Conservation (phyloP, 2,329 filamentous ascomycete genomes). For the Teratosphaeria nubilosa region DNA sequence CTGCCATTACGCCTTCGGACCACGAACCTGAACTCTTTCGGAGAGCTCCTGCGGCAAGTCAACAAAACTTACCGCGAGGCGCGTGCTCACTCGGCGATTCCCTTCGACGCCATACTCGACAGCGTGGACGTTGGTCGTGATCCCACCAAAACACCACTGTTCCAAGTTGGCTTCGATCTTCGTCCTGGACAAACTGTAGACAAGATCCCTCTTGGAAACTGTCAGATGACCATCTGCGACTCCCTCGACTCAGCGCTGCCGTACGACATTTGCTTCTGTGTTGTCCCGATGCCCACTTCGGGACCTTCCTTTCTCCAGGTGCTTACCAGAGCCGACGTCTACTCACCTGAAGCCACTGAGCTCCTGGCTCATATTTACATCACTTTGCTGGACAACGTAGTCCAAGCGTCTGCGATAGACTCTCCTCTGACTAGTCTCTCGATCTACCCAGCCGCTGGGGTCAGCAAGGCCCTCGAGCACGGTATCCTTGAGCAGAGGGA, state of each 20-base stretch:
- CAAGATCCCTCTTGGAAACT: neutral
- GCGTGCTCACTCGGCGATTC: neutral
- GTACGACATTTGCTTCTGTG: neutral
- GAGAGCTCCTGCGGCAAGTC: neutral
- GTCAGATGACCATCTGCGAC: neutral
- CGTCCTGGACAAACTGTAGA: neutral
- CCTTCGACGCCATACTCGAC: neutral
- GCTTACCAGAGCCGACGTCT: neutral
- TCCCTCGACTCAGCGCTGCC: neutral
- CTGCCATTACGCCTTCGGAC: neutral
- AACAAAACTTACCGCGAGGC: neutral
- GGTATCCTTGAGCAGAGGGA: neutral
- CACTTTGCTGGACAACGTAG: neutral
- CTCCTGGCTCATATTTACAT: neutral
- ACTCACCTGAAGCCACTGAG: neutral
- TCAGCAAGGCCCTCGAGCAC: neutral
- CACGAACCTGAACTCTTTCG: neutral
- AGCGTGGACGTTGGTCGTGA: neutral
- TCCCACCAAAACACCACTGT: neutral
- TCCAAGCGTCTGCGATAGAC: neutral
- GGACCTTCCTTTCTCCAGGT: neutral
- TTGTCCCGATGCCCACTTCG: neutral
- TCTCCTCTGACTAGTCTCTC: neutral
- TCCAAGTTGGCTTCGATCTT: neutral
- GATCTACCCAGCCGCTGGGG: neutral